Conservation (phyloP, 192 early-diverging fungal genomes). For the Coemansia aciculifera region DNA sequence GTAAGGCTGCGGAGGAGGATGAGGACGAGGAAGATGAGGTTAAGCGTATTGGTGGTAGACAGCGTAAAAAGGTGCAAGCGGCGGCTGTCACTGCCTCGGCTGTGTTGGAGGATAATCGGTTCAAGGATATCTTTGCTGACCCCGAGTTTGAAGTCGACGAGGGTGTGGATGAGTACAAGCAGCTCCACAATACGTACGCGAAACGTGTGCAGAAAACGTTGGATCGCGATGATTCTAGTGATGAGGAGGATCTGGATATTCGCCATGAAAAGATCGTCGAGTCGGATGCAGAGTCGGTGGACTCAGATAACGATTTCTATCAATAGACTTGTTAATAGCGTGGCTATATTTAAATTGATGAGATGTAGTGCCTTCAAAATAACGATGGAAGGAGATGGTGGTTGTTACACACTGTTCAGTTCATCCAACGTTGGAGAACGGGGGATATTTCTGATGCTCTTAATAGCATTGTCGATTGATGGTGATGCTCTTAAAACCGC, state of each 20-base stretch:
- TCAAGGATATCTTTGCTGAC: conserved; percentile 85
- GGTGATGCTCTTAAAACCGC: no score
- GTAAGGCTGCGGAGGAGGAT: conserved; percentile 18
- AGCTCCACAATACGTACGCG: conserved; percentile 36
- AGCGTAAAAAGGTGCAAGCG: conserved; percentile 44
- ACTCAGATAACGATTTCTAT: conserved; percentile 29
- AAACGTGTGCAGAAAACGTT: background rate
- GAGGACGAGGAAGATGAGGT: conserved; percentile 38
- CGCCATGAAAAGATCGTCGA: conserved; percentile 10
- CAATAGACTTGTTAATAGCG: background rate
- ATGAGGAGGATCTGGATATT: conserved; percentile 40
- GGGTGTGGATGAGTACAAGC: conserved; percentile 74
- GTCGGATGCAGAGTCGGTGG: background rate
- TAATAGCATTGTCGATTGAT: background rate
- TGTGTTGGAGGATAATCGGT: conserved; percentile 82
- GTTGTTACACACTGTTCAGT: no score
- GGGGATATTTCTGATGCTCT: no score
- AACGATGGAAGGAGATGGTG: no score
- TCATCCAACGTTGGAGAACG: no score
- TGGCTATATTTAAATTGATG: background rate
- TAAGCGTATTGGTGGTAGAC: conserved; percentile 53
- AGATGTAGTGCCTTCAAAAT: no score
- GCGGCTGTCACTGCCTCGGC: conserved; percentile 56
- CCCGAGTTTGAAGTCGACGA: conserved; percentile 91
- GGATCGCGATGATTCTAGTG: conserved; percentile 40